Evolutionary conservation across 2,329 filamentous ascomycete species (phyloP), one percentile per base, ranked within the genome.

Genomic region (Thelonectria rubi): DNA sequence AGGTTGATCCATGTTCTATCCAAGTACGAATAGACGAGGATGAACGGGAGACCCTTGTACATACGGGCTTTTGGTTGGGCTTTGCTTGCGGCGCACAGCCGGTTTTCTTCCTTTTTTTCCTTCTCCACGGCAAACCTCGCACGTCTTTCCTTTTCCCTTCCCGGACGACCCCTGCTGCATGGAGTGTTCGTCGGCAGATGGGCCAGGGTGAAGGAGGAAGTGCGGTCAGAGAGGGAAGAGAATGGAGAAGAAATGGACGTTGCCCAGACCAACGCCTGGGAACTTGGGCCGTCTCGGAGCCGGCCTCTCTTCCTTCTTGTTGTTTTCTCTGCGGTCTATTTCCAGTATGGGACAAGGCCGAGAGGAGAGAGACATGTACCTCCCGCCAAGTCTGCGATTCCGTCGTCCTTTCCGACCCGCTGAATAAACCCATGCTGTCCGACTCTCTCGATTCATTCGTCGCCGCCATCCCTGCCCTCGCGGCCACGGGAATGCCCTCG

Each of bases 341-440:
- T 47, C 21, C 43, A 26, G 12, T 10, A 47, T 47, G 21, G 43
- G 43, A 47, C 43, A 30, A 46, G 17, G 9, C 42, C 42, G n/a
- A n/a, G n/a, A n/a, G n/a, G n/a, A n/a, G n/a, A n/a, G n/a, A n/a
- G n/a, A n/a, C n/a, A n/a, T n/a, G n/a, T n/a, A n/a, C n/a, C n/a
- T n/a, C n/a, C n/a, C n/a, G 42, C 20, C 7, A 14, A 21, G 42
- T 24, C 4, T 7, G 7, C n/a, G 42, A n/a, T 14, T 55, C 49
- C 24, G 30, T 37, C 30, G 18, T 39, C 50, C 26, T 48, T 12
- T 14, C 9, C 20, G 26, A 40, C 55, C 52, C 60, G 55, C 57
- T 59, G 60, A 55, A 58, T 58, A 64, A 62, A 60, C 65, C 60
- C 50, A 64, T 62, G 55, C 3, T 37, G 42, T 56, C 51, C 47